Evolutionary conservation across 345 rosid species (phyloP).

Genomic region (Kernera saxatilis): DNA sequence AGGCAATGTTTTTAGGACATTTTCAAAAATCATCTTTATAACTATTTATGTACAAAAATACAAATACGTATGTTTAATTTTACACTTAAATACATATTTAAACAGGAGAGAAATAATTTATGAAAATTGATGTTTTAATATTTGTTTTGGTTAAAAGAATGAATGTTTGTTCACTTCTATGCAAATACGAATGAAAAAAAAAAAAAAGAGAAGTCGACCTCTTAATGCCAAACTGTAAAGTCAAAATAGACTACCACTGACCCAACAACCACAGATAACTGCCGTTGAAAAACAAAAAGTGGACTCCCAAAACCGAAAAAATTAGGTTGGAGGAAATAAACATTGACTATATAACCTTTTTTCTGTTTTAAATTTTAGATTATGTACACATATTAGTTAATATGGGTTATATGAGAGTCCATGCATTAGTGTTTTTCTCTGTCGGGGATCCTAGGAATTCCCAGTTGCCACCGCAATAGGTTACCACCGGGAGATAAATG

Average conservation of each 20-base stretch:
- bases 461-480: conserved; percentile 34
- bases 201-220: neutral
- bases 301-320: neutral
- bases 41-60: too few relatives aligned
- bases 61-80: too few relatives aligned
- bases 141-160: too few relatives aligned
- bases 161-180: too few relatives aligned
- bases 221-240: neutral
- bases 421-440: conserved; percentile 12
- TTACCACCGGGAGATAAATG: conserved; percentile 35
- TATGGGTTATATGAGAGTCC: neutral
- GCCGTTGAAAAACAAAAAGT: conserved; percentile 1
- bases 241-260: conserved; percentile 14
- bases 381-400: neutral
- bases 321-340: neutral
- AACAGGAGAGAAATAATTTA: too few relatives aligned
- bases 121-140: too few relatives aligned
- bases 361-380: neutral
- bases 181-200: neutral
- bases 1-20: too few relatives aligned
- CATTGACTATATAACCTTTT: neutral
- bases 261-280: conserved; percentile 27
- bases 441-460: conserved; percentile 31
- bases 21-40: too few relatives aligned
- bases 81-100: too few relatives aligned